phyloP scores from a whole-genome alignment of 176 grass and related monocot genomes.

The Zizania latifolia region DNA sequence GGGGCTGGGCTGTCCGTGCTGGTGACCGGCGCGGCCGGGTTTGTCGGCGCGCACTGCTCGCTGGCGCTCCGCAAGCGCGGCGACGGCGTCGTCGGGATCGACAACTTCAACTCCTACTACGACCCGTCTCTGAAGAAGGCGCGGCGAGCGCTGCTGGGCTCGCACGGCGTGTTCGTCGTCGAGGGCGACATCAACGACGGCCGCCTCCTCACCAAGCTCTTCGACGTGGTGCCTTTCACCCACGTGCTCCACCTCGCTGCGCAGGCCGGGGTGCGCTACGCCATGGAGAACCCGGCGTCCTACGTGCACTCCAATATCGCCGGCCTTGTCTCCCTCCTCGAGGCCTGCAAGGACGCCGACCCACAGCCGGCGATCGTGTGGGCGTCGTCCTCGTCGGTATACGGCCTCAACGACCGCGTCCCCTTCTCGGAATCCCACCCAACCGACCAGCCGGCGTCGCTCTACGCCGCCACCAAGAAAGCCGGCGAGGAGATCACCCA shows the following conservation, averaged over 20 bases:
- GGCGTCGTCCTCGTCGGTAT: constrained; percentile 72
- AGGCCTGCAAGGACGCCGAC: constrained; percentile 66
- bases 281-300: constrained; percentile 63
- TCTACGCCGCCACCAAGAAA: constrained; percentile 83
- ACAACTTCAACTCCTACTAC: constrained; percentile 75
- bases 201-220: constrained; percentile 51
- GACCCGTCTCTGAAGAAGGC: constrained; percentile 72
- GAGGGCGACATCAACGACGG: constrained; percentile 70
- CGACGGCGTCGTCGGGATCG: constrained; percentile 61
- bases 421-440: constrained; percentile 73
- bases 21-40: constrained; percentile 62
- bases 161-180: constrained; percentile 50
- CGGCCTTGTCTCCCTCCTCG: constrained; percentile 52
- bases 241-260: constrained; percentile 80
- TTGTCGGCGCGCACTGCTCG: constrained; percentile 55
- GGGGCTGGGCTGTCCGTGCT: constrained; percentile 53
- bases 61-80: constrained; percentile 50
- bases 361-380: constrained; percentile 67
- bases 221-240: constrained; percentile 62
- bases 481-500: constrained; percentile 81
- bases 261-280: constrained; percentile 73
- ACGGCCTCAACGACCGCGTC: constrained; percentile 56
- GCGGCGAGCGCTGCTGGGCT: constrained; percentile 41
- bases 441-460: constrained; percentile 66
- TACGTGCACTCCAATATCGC: constrained; percentile 74